A percentile compares a stretch with the other conserved stretches of the same genome.
Evolutionary conservation across 345 rosid genomes (phyloP).

Genomic region (Toxicodendron radicans): DNA sequence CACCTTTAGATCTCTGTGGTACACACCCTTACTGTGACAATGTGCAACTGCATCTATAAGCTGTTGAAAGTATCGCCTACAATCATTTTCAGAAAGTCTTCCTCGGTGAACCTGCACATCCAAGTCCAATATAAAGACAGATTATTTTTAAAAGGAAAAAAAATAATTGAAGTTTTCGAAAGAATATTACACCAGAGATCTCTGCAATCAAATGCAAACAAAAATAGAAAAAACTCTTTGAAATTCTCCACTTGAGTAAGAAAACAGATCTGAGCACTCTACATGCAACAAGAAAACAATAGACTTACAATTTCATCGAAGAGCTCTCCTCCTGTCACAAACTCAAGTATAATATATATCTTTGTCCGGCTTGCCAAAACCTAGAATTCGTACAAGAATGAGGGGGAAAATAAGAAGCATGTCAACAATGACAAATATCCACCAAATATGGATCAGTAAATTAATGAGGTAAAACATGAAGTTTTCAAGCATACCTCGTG

Average conservation of each 20-base stretch:
- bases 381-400: conserved; percentile 30
- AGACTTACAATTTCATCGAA: conserved; percentile 77
- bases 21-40: conserved; percentile 87
- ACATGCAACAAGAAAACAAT: not conserved
- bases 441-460: conserved; percentile 2
- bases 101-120: conserved; percentile 61
- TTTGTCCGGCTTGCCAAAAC: conserved; percentile 76
- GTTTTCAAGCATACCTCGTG: conserved; percentile 58
- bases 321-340: conserved; percentile 88
- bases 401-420: not conserved
- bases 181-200: not conserved
- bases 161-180: not conserved
- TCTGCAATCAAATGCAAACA: not conserved
- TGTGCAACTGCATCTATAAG: conserved; percentile 84
- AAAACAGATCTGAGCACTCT: not conserved
- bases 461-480: conserved; percentile 8
- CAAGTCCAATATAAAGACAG: conserved; percentile 13
- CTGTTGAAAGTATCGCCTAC: conserved; percentile 87
- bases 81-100: conserved; percentile 67
- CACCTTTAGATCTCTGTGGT: conserved; percentile 95
- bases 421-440: not conserved
- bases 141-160: not conserved
- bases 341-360: conserved; percentile 86
- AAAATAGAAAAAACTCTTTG: not conserved
- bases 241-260: not conserved